Percentiles rank a stretch among this genome's conserved stretches.
phyloP scores from a whole-genome alignment of 139 green algal genomes.

The Parachlorella kessleri region DNA sequence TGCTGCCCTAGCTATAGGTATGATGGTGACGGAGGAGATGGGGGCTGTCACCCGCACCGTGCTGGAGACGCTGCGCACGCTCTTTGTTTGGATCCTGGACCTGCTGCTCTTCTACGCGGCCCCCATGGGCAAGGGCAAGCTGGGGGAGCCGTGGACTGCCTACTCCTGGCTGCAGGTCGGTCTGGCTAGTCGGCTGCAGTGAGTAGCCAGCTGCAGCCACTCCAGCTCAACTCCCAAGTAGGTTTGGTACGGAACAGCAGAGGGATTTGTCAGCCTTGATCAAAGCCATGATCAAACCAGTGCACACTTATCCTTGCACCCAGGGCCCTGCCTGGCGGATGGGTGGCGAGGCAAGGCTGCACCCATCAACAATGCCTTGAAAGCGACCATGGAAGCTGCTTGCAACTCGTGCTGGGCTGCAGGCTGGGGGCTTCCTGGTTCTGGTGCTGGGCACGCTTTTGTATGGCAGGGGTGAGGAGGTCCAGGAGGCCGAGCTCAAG shows the following conservation, averaged over 20 bases:
- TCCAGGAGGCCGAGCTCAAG: background rate
- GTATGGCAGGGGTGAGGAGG: slow-evolving; percentile 5
- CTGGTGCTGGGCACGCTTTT: slow-evolving; percentile 11
- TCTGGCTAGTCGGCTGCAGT: too few relatives aligned
- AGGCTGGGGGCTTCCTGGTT: slow-evolving; percentile 22
- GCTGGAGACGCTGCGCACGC: slow-evolving; percentile 69
- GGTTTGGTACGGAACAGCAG: too few relatives aligned
- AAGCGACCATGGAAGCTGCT: too few relatives aligned
- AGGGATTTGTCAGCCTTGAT: too few relatives aligned
- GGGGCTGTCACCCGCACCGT: slow-evolving; percentile 71
- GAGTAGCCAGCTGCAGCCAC: too few relatives aligned
- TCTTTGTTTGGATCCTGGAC: slow-evolving; percentile 72
- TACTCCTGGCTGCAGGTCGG: slow-evolving; percentile 65
- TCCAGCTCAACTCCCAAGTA: too few relatives aligned
- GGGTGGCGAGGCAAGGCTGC: too few relatives aligned
- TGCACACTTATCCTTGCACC: too few relatives aligned
- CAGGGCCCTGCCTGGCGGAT: too few relatives aligned
- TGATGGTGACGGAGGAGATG: slow-evolving; percentile 69
- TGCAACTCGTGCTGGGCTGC: too few relatives aligned
- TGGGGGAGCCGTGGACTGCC: slow-evolving; percentile 59
- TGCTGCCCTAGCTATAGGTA: slow-evolving; percentile 30
- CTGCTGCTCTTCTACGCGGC: slow-evolving; percentile 64
- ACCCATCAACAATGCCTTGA: too few relatives aligned
- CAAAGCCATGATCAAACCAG: too few relatives aligned
- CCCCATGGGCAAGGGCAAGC: slow-evolving; percentile 29